phyloP scores from a whole-genome alignment of 176 grass and related monocot species.

The Aegilops speltoides region DNA sequence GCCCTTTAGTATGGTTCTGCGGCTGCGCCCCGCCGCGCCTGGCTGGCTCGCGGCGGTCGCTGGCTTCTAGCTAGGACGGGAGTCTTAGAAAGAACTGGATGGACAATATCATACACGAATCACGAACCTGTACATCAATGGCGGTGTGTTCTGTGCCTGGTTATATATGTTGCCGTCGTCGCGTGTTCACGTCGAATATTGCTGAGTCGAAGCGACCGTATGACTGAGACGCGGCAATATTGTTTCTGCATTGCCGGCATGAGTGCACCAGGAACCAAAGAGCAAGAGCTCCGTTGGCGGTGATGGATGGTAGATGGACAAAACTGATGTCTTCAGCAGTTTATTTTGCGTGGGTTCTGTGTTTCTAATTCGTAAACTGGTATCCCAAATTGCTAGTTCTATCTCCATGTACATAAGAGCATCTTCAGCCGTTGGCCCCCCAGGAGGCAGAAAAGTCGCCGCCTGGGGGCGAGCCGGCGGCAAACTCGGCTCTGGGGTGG shows the following conservation, averaged over 20 bases:
- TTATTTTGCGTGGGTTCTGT: not conserved
- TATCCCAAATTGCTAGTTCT: not conserved
- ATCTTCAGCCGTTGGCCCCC: too few species aligned
- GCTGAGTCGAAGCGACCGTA: not conserved
- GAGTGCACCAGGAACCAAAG: not conserved
- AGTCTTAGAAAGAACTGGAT: not conserved
- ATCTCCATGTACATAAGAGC: too few species aligned
- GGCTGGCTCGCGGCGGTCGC: not conserved
- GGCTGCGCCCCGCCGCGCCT: not conserved
- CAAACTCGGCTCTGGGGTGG: too few species aligned
- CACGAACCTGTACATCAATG: not conserved
- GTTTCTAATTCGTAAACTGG: not conserved
- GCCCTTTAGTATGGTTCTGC: constrained; percentile 16
- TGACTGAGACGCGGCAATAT: too few species aligned
- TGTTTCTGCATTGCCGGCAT: not conserved
- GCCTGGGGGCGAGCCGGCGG: too few species aligned
- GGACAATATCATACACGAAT: not conserved
- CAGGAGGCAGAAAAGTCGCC: too few species aligned
- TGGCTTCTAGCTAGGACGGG: not conserved
- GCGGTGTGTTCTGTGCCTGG: not conserved
- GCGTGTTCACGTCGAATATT: not conserved
- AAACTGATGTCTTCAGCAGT: not conserved
- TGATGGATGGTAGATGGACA: not conserved
- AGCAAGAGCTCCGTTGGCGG: not conserved
- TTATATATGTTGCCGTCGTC: not conserved